Base-by-base conservation (phyloP, 2,329 filamentous ascomycete genomes). In the Cercospora nicotianae region DNA sequence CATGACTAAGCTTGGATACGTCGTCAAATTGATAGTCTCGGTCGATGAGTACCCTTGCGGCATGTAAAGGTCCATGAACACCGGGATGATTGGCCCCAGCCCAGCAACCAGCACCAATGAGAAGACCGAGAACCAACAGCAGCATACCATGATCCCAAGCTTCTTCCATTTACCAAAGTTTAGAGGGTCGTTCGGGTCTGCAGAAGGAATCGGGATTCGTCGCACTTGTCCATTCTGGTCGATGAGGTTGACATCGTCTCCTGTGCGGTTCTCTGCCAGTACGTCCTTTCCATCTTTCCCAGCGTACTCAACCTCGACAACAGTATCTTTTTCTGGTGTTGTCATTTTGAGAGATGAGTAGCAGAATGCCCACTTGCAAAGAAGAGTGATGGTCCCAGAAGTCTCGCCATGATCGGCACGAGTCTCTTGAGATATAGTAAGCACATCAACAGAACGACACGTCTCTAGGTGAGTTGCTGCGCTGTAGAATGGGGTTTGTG, bases 31-130 rank as follows among this genome's bases (percentile, higher is more conserved):
- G 53, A 77, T 75, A 2, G 80, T 72, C 12, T 81, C 64, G 3
- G 69, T 64, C 12, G 67, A 39, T 4, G 72, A 55, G 28, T 73
- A 70, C 42, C 79, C 70, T 64, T 69, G 28, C 18, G 74, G 70
- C 1, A 66, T 64, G 59, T 81, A 81, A 7, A 78, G 67, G 53
- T 72, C 68, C 30, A 79, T 74, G 65, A 81, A 79, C 16, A 76
- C 72, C 0, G 72, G 72, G 10, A 81, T 71, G 33, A 81, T 78
- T 0, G 79, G 72, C 3, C 80, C 84, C 4, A 86, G 78, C 65
- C 84, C 84, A 75, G 84, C 83, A 55, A 85, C 80, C 60, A 86
- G 80, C 45, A 84, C 83, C 80, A 86, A 66, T 2, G 72, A 72
- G 66, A 76, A 75, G 58, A 77, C 73, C 3, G 69, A 75, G 63